Evolutionary conservation across 148 eudicot genomes (phyloP).

Genomic region (Chenopodium quinoa): DNA sequence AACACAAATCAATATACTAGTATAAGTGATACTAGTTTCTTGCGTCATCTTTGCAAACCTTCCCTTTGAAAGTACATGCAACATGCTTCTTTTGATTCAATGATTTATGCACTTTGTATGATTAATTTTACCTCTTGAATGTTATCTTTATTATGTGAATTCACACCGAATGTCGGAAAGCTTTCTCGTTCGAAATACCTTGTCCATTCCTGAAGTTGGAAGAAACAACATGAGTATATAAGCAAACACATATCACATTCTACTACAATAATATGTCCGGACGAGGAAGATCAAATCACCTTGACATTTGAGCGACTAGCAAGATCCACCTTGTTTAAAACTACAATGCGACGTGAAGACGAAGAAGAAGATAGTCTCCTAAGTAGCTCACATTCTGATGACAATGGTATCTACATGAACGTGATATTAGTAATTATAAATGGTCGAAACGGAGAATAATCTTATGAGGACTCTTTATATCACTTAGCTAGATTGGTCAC

Average conservation of each 20-base stretch:
- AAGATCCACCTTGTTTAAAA: conserved; percentile 77
- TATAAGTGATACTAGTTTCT: background rate
- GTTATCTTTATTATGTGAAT: conserved; percentile 73
- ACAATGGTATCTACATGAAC: conserved; percentile 59
- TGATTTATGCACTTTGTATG: background rate
- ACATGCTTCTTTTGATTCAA: background rate
- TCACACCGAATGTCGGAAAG: conserved; percentile 40
- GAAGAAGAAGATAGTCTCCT: conserved; percentile 34
- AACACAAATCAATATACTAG: background rate
- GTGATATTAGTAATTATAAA: background rate
- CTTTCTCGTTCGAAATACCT: conserved; percentile 37
- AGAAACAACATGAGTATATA: background rate
- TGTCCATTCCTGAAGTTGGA: conserved; percentile 50
- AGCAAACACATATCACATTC: background rate
- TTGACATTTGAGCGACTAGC: conserved; percentile 49
- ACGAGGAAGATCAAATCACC: conserved; percentile 29
- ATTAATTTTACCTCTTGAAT: conserved; percentile 50
- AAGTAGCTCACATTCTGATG: conserved; percentile 59
- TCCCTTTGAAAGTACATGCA: background rate
- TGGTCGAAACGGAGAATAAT: background rate
- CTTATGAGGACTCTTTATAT: too few species aligned
- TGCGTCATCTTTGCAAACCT: background rate
- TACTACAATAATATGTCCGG: background rate
- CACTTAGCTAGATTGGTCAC: too few species aligned
- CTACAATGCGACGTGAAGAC: conserved; percentile 52